Evolutionary conservation across 2,329 filamentous ascomycete genomes (phyloP).

Genomic region (Colletotrichum lini): DNA sequence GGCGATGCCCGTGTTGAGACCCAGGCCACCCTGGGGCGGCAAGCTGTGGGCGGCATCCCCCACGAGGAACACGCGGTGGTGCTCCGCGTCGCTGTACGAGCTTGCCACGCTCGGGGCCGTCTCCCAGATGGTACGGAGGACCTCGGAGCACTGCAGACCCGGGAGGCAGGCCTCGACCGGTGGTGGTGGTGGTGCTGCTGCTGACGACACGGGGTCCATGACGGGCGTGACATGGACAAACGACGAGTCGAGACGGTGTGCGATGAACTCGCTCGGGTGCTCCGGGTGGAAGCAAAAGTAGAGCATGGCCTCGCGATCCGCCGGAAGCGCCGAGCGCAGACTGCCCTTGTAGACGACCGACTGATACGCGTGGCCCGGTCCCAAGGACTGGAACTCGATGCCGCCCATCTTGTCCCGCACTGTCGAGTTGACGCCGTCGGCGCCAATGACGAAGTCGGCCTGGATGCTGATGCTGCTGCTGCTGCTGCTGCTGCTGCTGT

Average conservation of each 20-base stretch:
- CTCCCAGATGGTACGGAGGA: slow-evolving; percentile 34
- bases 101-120: slow-evolving; percentile 27
- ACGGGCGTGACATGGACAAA: slow-evolving; percentile 33
- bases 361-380: slow-evolving; percentile 30
- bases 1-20: slow-evolving; percentile 71
- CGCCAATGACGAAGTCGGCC: slow-evolving; percentile 34
- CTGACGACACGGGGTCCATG: slow-evolving; percentile 14
- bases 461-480: neutral
- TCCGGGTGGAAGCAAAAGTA: slow-evolving; percentile 39
- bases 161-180: slow-evolving; percentile 36
- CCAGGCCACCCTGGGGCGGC: slow-evolving; percentile 69
- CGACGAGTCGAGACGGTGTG: slow-evolving; percentile 23
- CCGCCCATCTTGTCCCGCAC: slow-evolving; percentile 26
- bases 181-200: neutral
- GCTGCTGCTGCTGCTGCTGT: neutral
- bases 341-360: slow-evolving; percentile 31
- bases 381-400: slow-evolving; percentile 27
- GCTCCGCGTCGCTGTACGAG: slow-evolving; percentile 46
- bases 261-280: slow-evolving; percentile 34
- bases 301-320: slow-evolving; percentile 34
- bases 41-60: slow-evolving; percentile 72
- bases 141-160: slow-evolving; percentile 24
- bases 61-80: slow-evolving; percentile 53
- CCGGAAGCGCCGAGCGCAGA: slow-evolving; percentile 29
- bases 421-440: slow-evolving; percentile 31